Base-by-base conservation (phyloP, 345 rosid species). In the Dipteronia sinensis region DNA sequence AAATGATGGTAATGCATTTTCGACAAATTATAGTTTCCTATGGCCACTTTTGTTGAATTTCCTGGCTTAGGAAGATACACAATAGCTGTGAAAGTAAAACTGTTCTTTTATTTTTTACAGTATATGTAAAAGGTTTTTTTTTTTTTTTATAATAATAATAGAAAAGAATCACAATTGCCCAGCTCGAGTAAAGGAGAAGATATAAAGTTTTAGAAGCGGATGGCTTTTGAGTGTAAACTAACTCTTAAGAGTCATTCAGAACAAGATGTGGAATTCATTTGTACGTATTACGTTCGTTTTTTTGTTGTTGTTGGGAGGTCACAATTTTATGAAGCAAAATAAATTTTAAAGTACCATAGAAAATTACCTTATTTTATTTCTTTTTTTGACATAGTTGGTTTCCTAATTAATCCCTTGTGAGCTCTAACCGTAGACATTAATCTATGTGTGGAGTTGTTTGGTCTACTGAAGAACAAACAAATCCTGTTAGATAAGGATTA, bases 41-140 rank as follows among this genome's bases (percentile, higher is more conserved):
- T 65, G 47, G 58, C 25, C 9, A 20, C 25, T 61, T 47, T 44
- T 27, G 49, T 71, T 56, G 40, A 71, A 7, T 40, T 13, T 66
- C 62, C 68, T 71, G 73, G 44, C 61, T 51, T 51, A 11, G 71
- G 27, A 62, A 61, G 65, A n/a, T 69, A 46, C 29, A 44, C n/a
- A 10, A 17, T 23, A 42, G 58, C 1, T 61, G 42, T 15, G 5
- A 20, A 73, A 23, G 61, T 58, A 65, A 59, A 59, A 22, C 53
- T 59, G 22, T 34, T 20, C 15, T 6, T 31, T n/a, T 16, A n/a
- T 29, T 31, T 70, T 70, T 25, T 16, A 15, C 29, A 2, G 44
- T 34, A 70, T 47, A 23, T 1, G 31, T 11, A 16, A 53, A 51
- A 27, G 16, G 3, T 0, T 70, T 70, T 12, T 15, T 70, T 49